Evolutionary conservation across 495 filamentous ascomycete genomes (phyloP).

Genomic region (Xylona heveae): DNA sequence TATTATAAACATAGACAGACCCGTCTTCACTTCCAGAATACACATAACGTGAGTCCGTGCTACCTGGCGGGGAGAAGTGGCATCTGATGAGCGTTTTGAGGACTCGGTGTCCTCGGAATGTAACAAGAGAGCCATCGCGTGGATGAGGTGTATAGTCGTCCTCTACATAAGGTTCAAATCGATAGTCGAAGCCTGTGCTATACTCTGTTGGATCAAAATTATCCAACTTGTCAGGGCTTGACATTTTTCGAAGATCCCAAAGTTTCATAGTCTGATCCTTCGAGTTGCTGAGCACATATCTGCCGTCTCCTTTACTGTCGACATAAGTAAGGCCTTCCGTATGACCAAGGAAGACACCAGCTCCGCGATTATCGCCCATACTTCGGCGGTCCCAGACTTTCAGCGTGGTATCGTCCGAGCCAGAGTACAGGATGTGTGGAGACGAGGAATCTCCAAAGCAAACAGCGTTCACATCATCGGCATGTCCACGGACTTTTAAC

Average conservation of each 20-base stretch:
- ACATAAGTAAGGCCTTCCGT: conserved; percentile 90
- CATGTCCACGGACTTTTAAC: conserved; percentile 56
- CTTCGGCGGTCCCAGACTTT: conserved; percentile 93
- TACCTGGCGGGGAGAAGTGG: conserved; percentile 80
- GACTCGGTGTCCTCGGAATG: conserved; percentile 76
- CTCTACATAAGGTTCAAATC: conserved; percentile 47
- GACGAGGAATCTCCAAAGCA: conserved; percentile 81
- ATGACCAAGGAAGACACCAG: conserved; percentile 84
- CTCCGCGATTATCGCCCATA: conserved; percentile 70
- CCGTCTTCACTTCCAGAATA: conserved; percentile 82
- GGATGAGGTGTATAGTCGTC: conserved; percentile 52
- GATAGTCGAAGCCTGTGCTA: conserved; percentile 69
- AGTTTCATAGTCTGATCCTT: conserved; percentile 97
- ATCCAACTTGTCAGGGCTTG: conserved; percentile 43
- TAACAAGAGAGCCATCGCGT: conserved; percentile 79
- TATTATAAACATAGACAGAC: conserved; percentile 74
- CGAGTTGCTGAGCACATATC: conserved; percentile 82
- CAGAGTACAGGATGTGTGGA: conserved; percentile 90
- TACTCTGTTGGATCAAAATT: conserved; percentile 27
- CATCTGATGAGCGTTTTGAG: conserved; percentile 81
- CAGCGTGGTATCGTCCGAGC: conserved; percentile 82
- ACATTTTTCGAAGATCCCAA: conserved; percentile 81
- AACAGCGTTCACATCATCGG: conserved; percentile 87
- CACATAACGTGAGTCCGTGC: conserved; percentile 80
- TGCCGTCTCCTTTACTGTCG: conserved; percentile 87